Percentiles rank a stretch among this genome's conserved stretches.
Conservation (phyloP, 2,329 filamentous ascomycete species). For the Fusarium penzigii region DNA sequence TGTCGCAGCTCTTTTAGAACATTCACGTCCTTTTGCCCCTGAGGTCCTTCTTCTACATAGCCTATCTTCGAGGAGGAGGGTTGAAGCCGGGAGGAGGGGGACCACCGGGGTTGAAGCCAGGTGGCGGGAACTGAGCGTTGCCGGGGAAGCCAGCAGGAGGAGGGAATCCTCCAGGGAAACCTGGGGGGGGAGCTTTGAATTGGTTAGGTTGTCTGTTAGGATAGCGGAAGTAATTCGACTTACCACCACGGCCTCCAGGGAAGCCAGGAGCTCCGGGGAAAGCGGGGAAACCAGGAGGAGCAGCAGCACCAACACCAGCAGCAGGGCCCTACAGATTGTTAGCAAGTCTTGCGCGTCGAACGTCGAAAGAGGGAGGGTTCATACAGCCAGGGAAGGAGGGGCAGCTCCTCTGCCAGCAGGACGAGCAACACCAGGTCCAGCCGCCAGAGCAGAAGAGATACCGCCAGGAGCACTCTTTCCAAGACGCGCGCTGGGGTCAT, state of each 20-base stretch:
- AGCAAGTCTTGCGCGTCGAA: slow-evolving; percentile 11
- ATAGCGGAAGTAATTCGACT: slow-evolving; percentile 32
- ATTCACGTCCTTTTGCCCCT: slow-evolving; percentile 19
- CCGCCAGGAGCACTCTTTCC: slow-evolving; percentile 74
- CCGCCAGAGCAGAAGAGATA: slow-evolving; percentile 68
- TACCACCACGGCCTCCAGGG: slow-evolving; percentile 55
- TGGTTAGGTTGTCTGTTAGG: slow-evolving; percentile 33
- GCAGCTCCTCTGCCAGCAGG: slow-evolving; percentile 83
- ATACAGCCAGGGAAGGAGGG: slow-evolving; percentile 73
- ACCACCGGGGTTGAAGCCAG: slow-evolving; percentile 52
- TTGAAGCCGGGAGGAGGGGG: slow-evolving; percentile 73
- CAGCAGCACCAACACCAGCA: slow-evolving; percentile 75
- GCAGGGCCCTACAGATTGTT: slow-evolving; percentile 64
- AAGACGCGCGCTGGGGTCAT: slow-evolving; percentile 87
- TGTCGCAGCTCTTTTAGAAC: slow-evolving; percentile 27
- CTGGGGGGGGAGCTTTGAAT: slow-evolving; percentile 46
- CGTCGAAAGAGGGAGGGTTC: slow-evolving; percentile 19
- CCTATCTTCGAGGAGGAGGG: slow-evolving; percentile 64
- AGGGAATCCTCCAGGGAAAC: slow-evolving; percentile 44
- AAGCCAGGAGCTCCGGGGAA: slow-evolving; percentile 52
- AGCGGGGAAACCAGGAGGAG: slow-evolving; percentile 61
- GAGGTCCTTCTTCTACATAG: slow-evolving; percentile 28
- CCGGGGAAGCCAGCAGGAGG: slow-evolving; percentile 52
- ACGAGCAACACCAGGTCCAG: slow-evolving; percentile 86
- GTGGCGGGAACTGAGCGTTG: slow-evolving; percentile 47